Base-by-base conservation (phyloP, 345 rosid genomes). In the Aquilaria sinensis region DNA sequence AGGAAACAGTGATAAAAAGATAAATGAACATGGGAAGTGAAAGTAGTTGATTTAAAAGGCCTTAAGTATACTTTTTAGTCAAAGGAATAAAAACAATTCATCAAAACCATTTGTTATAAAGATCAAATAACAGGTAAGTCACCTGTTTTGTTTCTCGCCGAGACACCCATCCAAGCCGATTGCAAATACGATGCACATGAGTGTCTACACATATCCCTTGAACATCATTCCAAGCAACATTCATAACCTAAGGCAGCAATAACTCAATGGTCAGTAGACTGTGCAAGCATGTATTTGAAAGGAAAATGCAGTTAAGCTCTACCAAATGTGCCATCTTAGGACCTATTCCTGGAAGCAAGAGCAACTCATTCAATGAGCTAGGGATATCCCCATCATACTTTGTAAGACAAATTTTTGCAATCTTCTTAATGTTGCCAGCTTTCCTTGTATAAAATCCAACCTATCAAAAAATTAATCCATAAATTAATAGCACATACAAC, bases 141-240 rank as follows among this genome's bases (percentile, higher is more conserved):
- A 86, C 94, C 88, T 77, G 84, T 63, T 80, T 84, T 47, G 84
- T 79, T 76, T 88, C 87, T 53, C 69, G 76, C 68, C 74, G 76
- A 62, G 83, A 76, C 57, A 93, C 98, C 98, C 98, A 93, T 53
- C 96, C 97, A 61, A 93, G 97, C 60, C 98, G 79, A 70, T 90
- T 93, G 75, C 94, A 77, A 62, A 90, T 93, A 62, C 97, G 92
- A 70, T 90, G 98, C 64, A 90, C 96, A 65, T 88, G 98, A 37
- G 98, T 90, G 71, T 93, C 98, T 47, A 93, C 97, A 34, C 96
- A 93, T 69, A 93, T 90, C 53, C 98, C 98, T 57, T 86, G 92
- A 65, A 86, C 94, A 78, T 84, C 79, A 64, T 88, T 65, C 98
- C 98, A 93, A 0, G 82, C 97, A 63, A 86, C 63, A 74, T 86